A percentile compares a stretch with the other conserved stretches of the same genome.
Evolutionary conservation across 768 basidiomycete species (phyloP).

Genomic region (Pleurotus tuoliensis): DNA sequence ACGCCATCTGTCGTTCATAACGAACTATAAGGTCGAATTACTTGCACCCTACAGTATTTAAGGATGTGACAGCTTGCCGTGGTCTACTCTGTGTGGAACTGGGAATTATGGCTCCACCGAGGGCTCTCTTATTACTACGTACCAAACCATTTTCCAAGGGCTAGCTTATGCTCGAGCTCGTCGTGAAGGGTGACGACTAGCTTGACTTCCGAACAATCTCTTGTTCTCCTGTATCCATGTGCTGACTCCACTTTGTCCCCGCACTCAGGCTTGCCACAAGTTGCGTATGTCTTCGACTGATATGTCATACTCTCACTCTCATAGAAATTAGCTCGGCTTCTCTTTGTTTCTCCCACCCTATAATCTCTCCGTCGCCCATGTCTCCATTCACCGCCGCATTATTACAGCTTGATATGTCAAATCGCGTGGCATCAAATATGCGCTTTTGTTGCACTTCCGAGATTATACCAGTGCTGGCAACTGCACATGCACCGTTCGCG

Average conservation of each 20-base stretch:
- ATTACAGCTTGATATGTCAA: neutral
- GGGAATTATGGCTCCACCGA: no score
- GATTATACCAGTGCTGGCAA: neutral
- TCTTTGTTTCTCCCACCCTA: neutral
- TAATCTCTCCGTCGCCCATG: neutral
- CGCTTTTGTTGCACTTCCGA: neutral
- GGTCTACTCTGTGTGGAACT: no score
- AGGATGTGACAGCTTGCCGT: no score
- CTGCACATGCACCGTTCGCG: neutral
- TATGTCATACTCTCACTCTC: neutral
- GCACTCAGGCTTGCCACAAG: neutral
- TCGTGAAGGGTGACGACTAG: no score
- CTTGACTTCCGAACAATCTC: no score
- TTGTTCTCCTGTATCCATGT: no score
- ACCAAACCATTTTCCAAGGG: no score
- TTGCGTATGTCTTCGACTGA: neutral
- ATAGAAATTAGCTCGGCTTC: neutral
- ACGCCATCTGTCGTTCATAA: no score
- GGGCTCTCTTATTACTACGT: no score
- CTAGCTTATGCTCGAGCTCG: no score
- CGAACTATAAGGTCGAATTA: no score
- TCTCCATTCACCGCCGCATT: neutral
- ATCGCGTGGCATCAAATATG: neutral
- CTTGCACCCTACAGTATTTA: no score
- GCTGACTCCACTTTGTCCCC: neutral